Base-by-base conservation (phyloP, 495 filamentous ascomycete species). In the Penicillium cataractarum region DNA sequence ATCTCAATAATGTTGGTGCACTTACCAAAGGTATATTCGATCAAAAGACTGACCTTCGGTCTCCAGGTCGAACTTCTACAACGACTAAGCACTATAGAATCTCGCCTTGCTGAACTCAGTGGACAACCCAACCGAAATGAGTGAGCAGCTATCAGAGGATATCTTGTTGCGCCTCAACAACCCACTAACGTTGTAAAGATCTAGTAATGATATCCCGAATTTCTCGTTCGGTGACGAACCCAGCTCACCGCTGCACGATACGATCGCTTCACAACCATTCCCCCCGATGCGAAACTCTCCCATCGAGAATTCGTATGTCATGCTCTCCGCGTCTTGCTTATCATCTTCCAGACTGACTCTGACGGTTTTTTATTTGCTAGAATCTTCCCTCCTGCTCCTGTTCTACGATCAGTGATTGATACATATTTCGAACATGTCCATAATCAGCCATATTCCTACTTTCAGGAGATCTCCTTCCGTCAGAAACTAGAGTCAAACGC, bases 401-500 rank as follows among this genome's bases (percentile, higher is more conserved):
- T 72, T 2, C 39, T 68, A 0, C 1, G 21, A 10, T 70, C 71
- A 8, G 58, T 74, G 17, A 65, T 73, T n/a, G 67, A 72, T 32
- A 68, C 66, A 6, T 75, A 70, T 31, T 75, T 75, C 44, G 9
- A 55, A 3, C 71, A 60, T 44, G 62, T 66, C 17, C 74, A 76
- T 35, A 74, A 76, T 32, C 70, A 71, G 40, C 74, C 74, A 0
- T 76, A 76, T 58, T 70, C 66, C 1, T 71, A 69, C 42, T 69
- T 76, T 49, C 70, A 71, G 21, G 72, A 74, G 50, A 22, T 44
- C 10, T 65, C 54, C 1, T 76, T 76, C 44, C 65, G 70, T 4
- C 61, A 65, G 15, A 62, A 60, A 19, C 29, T 73, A 2, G 44
- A 65, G 13, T 46, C 44, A 22, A 49, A 60, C 17, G 10, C 51